Base-by-base conservation (phyloP, 148 eudicot genomes). In the Rhododendron vialii region DNA sequence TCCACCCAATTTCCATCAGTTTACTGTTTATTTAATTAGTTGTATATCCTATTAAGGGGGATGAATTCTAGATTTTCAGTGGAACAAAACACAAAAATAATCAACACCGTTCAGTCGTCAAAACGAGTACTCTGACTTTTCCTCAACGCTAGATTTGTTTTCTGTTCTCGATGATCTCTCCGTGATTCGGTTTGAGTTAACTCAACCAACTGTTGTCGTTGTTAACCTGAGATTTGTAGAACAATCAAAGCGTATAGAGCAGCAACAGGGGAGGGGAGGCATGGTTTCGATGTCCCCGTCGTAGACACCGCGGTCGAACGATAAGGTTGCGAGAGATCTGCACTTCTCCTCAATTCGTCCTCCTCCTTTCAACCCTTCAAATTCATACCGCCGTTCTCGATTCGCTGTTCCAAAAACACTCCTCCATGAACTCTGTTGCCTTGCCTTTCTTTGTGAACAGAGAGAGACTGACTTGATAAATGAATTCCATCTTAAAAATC, bases 311-410 rank as follows among this genome's bases (percentile, higher is more conserved):
- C 83, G 93, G 87, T 95, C 96, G 69, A 93, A 88, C 45, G 99
- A 97, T 74, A 97, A 94, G 90, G 91, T 92, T 9, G 83, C 81
- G 7, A 92, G 96, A 90, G 98, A 97, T 97, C 93, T 95, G 86
- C 86, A 36, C 38, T 36, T 36, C 38, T 36, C 36, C 36, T 36
- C 38, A 36, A 36, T 36, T 36, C 38, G 5, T 36, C 38, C 38
- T 36, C 38, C 38, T 36, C 38, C 5, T 36, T 36, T 36, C 38
- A 36, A 36, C 38, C 38, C 38, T 36, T 36, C 38, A 36, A 36
- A 36, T 36, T 36, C 38, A 36, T 36, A 5, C 38, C 4, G 38
- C 5, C 38, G 5, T 36, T 36, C 38, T 36, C 4, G 5, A 36
- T 36, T 45, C 83, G 22, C 78, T 41, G 13, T 59, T 24, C 2